A percentile compares a stretch with the other conserved stretches of the same genome.
These are phyloP conservation scores for Hyphodiscus hymeniophilus DNA, from an alignment of 495 filamentous ascomycete species.

Conservation along the genomic window DNA sequence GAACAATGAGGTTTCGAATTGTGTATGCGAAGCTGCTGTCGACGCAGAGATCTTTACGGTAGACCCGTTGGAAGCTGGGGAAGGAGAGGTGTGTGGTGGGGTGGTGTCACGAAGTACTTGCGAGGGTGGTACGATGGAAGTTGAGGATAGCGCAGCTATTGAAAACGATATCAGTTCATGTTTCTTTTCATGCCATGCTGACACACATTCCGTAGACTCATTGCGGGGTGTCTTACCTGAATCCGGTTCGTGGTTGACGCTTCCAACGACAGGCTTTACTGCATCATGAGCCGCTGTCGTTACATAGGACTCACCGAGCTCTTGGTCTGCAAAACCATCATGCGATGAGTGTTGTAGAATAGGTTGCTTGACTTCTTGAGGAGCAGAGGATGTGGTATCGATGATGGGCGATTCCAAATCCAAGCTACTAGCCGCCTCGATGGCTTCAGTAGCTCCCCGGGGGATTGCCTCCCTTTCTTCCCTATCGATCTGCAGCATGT, in stretches of 20 bases:
- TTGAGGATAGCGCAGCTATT: slow-evolving; percentile 7
- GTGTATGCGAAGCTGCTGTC: background rate
- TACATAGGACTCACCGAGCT: slow-evolving; percentile 2
- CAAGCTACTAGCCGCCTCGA: background rate
- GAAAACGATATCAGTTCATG: slow-evolving; percentile 10
- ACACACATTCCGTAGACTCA: background rate
- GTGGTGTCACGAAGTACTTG: slow-evolving; percentile 8
- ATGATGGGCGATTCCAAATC: background rate
- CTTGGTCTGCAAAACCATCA: background rate
- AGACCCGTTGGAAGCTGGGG: background rate
- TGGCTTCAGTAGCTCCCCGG: background rate
- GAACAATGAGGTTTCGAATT: background rate
- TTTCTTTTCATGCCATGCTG: background rate
- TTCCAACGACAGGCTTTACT: background rate
- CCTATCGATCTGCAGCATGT: slow-evolving; percentile 1
- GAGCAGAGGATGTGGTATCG: background rate
- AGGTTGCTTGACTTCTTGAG: background rate
- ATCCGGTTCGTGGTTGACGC: background rate
- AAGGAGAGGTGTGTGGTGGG: background rate
- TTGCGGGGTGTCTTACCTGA: slow-evolving; percentile 9
- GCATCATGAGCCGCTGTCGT: slow-evolving; percentile 4
- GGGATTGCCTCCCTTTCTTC: background rate
- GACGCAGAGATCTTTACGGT: background rate
- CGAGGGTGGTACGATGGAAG: background rate
- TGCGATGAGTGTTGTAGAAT: background rate